Evolutionary conservation across 1,139 yeast species (phyloP), one percentile per base, ranked within the genome.

Genomic region (Protomyces arabidopsidicola): DNA sequence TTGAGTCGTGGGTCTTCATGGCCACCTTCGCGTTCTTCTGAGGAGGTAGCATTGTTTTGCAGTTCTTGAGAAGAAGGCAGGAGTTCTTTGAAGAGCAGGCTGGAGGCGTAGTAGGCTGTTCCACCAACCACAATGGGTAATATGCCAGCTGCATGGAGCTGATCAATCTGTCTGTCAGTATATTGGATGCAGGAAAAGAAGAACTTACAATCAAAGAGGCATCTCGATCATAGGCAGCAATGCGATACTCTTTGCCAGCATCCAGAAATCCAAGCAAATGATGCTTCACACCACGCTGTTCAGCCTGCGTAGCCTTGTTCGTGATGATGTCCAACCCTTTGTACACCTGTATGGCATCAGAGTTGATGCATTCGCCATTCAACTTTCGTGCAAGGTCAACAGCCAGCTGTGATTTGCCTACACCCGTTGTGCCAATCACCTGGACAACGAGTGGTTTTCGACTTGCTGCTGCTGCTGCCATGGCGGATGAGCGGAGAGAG

Each of bases 301-400:
- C 97, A 0, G 76, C 78, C 0, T 86, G 65, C 0, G 98, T 98
- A 70, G 91, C 98, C 71, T 93, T 93, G 72, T 95, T 95, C 45
- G 98, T 90, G 68, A 93, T 89, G 35, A 83, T 82, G 24, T 88
- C 90, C 1, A 85, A 76, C 1, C 83, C 85, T 48, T 78, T 75
- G 74, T 93, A 93, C 75, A 93, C 88, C 75, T 95, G 98, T 97
- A 93, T 91, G 2, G 98, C 90, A 74, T 93, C 99, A 0, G 96
- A 96, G 75, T 93, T 93, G 70, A 93, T 88, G 70, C 93, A 81
- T 74, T 95, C 98, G 22, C 98, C 98, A 73, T 86, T 82, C 65
- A 88, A 80, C 24, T 82, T 81, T 68, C 82, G 80, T 8, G 98
- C 97, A 16, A 93, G 75, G 67, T 90, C 95, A 5, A 90, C 85